Evolutionary conservation across 2,329 filamentous ascomycete genomes (phyloP), one percentile per base, ranked within the genome.

Genomic region (Penicillium janthinellum): DNA sequence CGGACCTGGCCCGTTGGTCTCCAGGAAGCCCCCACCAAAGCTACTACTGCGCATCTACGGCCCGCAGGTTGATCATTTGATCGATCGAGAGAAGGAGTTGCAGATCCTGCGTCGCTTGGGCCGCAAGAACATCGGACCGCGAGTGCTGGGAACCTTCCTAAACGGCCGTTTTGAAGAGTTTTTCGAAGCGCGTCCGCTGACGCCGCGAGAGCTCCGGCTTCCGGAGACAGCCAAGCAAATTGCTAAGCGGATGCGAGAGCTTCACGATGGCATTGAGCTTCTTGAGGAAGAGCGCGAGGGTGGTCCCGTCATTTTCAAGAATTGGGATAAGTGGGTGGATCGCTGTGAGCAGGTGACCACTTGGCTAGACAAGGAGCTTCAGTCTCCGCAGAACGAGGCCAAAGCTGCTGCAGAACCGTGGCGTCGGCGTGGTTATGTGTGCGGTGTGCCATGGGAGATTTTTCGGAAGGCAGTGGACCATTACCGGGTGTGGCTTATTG

Each of bases 91-190:
- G 58, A 90, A 90, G 25, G 95, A 99, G 74, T 82, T 99, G 15
- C 87, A 88, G 61, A 95, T 98, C 51, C 83, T 99, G 17, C 86
- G 89, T 60, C 89, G 95, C 44, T 84, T 99, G 35, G 92, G 91
- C 2, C 88, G 90, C 57, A 96, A 97, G 82, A 92, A 90, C 68
- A 99, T 99, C 64, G 95, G 95, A 2, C 95, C 95, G 5, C 87
- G 92, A 15, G 82, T 99, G 34, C 82, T 99, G 0, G 95, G 95
- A 0, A 97, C 92, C 0, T 99, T 99, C 75, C 86, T 84, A 56
- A 99, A 99, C 71, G 95, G 95, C 10, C 90, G 95, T 5, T 99
- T 99, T 66, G 95, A 99, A 77, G 90, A 99, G 74, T 98, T 88
- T 73, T 90, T 97, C 73, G 87, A 96, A 71, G 92, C 95, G 0